A percentile compares a stretch with the other conserved stretches of the same genome.
Evolutionary conservation across 352 stramenopile genomes (phyloP).

Genomic region (Phytophthora podocarpi): DNA sequence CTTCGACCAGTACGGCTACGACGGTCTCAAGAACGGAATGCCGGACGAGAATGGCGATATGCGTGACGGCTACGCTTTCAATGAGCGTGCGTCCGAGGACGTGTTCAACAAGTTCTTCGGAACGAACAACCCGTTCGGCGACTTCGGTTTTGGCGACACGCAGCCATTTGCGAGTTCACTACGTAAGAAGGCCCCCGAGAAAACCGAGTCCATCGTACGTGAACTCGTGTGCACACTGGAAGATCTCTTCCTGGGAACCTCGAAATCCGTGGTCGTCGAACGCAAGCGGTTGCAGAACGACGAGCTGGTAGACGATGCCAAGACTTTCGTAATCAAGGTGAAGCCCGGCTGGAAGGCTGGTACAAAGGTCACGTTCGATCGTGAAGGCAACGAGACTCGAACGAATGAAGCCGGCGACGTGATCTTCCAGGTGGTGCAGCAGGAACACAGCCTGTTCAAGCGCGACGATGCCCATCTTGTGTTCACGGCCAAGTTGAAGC

Average conservation of each 20-base stretch:
- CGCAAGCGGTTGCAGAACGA: conserved; percentile 80
- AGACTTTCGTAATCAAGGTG: conserved; percentile 90
- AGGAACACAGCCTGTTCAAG: conserved; percentile 84
- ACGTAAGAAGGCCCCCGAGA: conserved; percentile 74
- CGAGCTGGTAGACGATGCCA: conserved; percentile 77
- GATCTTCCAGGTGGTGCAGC: conserved; percentile 92
- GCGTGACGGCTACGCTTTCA: conserved; percentile 89
- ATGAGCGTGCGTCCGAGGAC: conserved; percentile 89
- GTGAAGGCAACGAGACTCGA: conserved; percentile 89
- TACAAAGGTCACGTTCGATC: conserved; percentile 96
- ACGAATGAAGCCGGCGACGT: conserved; percentile 94
- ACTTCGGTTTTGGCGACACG: conserved; percentile 91
- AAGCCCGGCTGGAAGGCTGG: conserved; percentile 95
- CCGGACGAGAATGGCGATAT: conserved; percentile 77
- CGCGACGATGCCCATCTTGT: conserved; percentile 93
- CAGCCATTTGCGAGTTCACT: conserved; percentile 83
- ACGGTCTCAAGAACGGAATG: conserved; percentile 92
- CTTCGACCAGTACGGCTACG: conserved; percentile 96
- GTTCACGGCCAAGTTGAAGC: conserved; percentile 92
- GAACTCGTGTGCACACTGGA: conserved; percentile 88
- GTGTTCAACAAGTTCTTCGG: conserved; percentile 95
- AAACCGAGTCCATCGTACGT: conserved; percentile 70
- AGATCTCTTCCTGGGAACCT: conserved; percentile 91
- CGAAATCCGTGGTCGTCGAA: conserved; percentile 89
- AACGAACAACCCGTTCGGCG: conserved; percentile 89